These are phyloP conservation scores for Bolboschoenus planiculmis DNA, from an alignment of 176 grass and related monocot genomes.

Conservation along the genomic window DNA sequence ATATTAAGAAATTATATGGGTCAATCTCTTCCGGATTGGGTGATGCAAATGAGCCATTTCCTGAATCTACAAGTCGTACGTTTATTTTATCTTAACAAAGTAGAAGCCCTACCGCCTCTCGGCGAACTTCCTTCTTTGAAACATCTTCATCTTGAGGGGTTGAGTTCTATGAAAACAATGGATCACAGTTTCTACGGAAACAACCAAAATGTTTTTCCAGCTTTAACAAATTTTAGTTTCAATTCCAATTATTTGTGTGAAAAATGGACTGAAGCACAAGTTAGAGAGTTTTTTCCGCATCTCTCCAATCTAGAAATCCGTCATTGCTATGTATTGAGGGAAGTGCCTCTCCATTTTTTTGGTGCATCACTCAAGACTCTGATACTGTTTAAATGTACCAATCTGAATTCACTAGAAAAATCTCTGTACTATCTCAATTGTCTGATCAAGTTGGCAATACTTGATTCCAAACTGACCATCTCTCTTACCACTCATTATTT, in stretches of 20 bases:
- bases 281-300: slow-evolving; percentile 3
- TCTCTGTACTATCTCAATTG: neutral
- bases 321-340: neutral
- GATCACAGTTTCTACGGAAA: slow-evolving; percentile 27
- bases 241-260: slow-evolving; percentile 22
- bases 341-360: neutral
- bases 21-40: slow-evolving; percentile 33
- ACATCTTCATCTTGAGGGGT: slow-evolving; percentile 21
- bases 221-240: slow-evolving; percentile 33
- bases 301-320: neutral
- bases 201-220: slow-evolving; percentile 17
- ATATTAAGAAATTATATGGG: slow-evolving; percentile 32
- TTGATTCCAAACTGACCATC: neutral
- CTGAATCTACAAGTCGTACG: slow-evolving; percentile 20
- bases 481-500: too few relatives aligned
- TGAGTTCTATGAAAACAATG: slow-evolving; percentile 22
- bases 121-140: slow-evolving; percentile 35
- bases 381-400: neutral
- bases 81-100: slow-evolving; percentile 21
- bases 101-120: slow-evolving; percentile 36
- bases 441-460: neutral
- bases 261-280: too few relatives aligned
- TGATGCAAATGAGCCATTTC: neutral
- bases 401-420: neutral
- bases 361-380: slow-evolving; percentile 14